Base-by-base conservation (phyloP, 805 yeast genomes). In the Saccharomycopsis guyanensis region DNA sequence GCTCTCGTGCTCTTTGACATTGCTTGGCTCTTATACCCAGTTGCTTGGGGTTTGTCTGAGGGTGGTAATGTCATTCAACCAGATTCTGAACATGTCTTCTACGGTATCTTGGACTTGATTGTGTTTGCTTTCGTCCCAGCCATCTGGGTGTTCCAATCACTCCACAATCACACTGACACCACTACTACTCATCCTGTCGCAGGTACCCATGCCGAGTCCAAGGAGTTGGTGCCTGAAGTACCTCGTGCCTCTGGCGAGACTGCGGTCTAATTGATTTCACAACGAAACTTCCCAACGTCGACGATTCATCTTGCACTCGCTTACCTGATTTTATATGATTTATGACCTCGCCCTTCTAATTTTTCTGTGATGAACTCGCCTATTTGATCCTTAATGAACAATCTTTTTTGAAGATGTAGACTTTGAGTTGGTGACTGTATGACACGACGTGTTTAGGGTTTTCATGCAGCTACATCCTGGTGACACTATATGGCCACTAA, bases 41-140 rank as follows among this genome's bases (percentile, higher is more conserved):
- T 75, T 49, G 57, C 65, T 33, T 75, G 78, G 76, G 80, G 75
- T 59, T 62, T 75, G 42, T 62, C 72, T 56, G 83, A 78, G 58
- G 84, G 82, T 66, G 82, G 82, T 61, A 77, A 77, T 57, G 73
- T 66, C 40, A 72, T 78, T 50, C 73, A 69, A 56, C 77, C 78
- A 35, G 80, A 76, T 57, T 68, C 78, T 29, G 82, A 75, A 57
- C 72, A 74, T 38, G 76, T 71, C 19, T 78, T 76, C 63, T 75
- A 73, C 56, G 83, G 83, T 65, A 62, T 77, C 49, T 60, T 78
- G 51, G 84, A 78, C 61, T 53, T 78, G 37, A 53, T 72, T 25
- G 60, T 66, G 24, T 69, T 78, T 53, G 67, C 58, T 46, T 43
- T 55, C 40, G 37, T 58, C 32, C 66, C 66, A 50, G 47, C 51